Evolutionary conservation across 352 stramenopile genomes (phyloP).

Genomic region (Phytophthora syringae): DNA sequence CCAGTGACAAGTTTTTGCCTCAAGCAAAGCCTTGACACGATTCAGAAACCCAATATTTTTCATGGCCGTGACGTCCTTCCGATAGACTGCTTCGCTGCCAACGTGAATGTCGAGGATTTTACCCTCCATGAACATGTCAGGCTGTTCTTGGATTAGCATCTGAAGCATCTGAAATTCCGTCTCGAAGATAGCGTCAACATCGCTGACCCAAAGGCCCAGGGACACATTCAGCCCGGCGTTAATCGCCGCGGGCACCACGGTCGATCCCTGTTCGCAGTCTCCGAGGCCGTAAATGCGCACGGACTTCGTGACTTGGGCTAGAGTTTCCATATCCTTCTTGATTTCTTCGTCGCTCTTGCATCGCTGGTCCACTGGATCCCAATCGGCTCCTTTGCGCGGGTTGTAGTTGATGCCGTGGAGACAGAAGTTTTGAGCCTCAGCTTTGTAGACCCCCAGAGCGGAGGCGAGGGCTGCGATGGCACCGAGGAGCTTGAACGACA

Average conservation of each 20-base stretch:
- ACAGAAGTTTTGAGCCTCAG: conserved; percentile 33
- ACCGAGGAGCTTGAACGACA: conserved; percentile 31
- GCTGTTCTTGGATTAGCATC: conserved; percentile 36
- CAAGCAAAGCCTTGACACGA: conserved; percentile 47
- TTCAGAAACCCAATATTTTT: conserved; percentile 51
- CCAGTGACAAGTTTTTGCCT: conserved; percentile 29
- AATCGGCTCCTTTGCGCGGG: conserved; percentile 58
- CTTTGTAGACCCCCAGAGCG: conserved; percentile 4
- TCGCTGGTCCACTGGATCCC: conserved; percentile 39
- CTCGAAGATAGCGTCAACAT: conserved; percentile 41
- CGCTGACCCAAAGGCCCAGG: conserved; percentile 72
- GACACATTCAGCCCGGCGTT: conserved; percentile 54
- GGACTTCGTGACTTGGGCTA: conserved; percentile 47
- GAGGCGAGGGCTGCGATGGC: conserved; percentile 9
- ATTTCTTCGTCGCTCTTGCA: conserved; percentile 59
- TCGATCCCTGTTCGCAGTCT: conserved; percentile 59
- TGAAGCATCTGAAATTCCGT: conserved; percentile 49
- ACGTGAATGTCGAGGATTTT: conserved; percentile 66
- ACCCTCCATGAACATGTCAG: conserved; percentile 26
- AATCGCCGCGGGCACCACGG: conserved; percentile 53
- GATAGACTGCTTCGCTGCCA: conserved; percentile 73
- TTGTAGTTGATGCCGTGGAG: conserved; percentile 81
- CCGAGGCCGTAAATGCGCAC: conserved; percentile 67
- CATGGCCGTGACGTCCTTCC: conserved; percentile 55
- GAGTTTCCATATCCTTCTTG: conserved; percentile 46